Conservation (phyloP, 345 rosid species). For the Brassica nigra region DNA sequence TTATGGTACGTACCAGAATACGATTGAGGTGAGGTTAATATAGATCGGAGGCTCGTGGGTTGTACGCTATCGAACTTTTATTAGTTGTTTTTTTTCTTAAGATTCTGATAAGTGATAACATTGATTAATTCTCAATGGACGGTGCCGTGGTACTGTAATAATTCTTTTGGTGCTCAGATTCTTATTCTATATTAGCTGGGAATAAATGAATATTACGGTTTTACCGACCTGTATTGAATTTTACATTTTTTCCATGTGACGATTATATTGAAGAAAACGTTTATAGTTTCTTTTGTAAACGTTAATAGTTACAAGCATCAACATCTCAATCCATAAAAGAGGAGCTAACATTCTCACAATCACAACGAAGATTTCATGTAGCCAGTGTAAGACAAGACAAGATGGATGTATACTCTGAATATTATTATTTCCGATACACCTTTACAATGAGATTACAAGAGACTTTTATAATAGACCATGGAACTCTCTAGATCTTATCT, state of each 20-base stretch:
- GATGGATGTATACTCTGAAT: no score
- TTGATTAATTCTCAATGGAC: background rate
- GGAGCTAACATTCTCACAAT: background rate
- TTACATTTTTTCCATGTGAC: no score
- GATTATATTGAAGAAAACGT: no score
- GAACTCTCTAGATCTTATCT: no score
- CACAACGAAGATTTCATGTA: background rate
- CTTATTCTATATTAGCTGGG: constrained; percentile 2
- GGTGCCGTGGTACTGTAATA: background rate
- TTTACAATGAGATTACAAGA: no score
- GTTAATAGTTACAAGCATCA: no score
- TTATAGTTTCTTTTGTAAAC: no score
- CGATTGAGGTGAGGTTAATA: background rate
- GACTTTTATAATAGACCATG: no score
- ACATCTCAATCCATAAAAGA: no score
- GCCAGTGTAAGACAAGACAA: no score
- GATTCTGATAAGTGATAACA: constrained; percentile 16
- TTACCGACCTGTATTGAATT: background rate
- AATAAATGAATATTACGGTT: background rate
- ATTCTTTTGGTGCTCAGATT: constrained; percentile 1
- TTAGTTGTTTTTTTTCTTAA: background rate
- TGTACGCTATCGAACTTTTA: constrained; percentile 19
- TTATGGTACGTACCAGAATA: background rate
- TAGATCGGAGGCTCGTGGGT: constrained; percentile 22
- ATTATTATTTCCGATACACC: no score